A percentile compares a stretch with the other conserved stretches of the same genome.
phyloP scores from a whole-genome alignment of 306 rosid genomes.

The Dalbergia cochinchinensis region DNA sequence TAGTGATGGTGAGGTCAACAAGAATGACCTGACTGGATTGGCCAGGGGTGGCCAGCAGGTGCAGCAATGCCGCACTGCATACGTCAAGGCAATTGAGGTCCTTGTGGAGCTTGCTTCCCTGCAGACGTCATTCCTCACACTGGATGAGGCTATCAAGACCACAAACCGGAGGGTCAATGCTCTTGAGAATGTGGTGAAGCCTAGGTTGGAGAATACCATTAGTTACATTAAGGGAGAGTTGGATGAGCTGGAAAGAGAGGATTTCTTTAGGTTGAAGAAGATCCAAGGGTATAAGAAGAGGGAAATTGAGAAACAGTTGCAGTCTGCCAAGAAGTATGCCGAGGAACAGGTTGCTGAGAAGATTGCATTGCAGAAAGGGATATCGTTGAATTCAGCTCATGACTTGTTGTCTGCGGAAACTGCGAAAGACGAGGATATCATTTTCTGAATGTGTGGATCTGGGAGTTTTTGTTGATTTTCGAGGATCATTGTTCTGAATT shows the following conservation, averaged over 20 bases:
- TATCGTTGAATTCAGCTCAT: slow-evolving; percentile 63
- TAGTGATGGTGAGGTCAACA: slow-evolving; percentile 65
- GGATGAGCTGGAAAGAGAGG: slow-evolving; percentile 97
- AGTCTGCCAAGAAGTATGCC: slow-evolving; percentile 47
- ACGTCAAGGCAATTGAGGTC: slow-evolving; percentile 88
- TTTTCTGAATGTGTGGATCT: slow-evolving; percentile 60
- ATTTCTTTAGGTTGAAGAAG: slow-evolving; percentile 95
- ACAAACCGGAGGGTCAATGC: slow-evolving; percentile 94
- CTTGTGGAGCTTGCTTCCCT: slow-evolving; percentile 97
- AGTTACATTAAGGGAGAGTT: slow-evolving; percentile 85
- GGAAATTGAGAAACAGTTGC: slow-evolving; percentile 77
- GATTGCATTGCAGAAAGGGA: slow-evolving; percentile 62
- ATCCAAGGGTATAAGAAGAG: slow-evolving; percentile 88
- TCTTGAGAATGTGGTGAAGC: slow-evolving; percentile 90
- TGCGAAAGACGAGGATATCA: slow-evolving; percentile 79
- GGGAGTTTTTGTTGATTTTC: slow-evolving; percentile 37
- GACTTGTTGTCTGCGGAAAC: slow-evolving; percentile 65
- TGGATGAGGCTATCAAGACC: slow-evolving; percentile 92
- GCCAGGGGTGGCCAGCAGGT: slow-evolving; percentile 97
- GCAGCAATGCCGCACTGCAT: slow-evolving; percentile 82
- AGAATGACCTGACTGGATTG: slow-evolving; percentile 90
- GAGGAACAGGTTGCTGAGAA: slow-evolving; percentile 69
- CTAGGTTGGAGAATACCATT: slow-evolving; percentile 86
- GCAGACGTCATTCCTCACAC: slow-evolving; percentile 94
- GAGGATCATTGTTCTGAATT: background rate